A percentile compares a stretch with the other conserved stretches of the same genome.
Evolutionary conservation across 352 stramenopile genomes (phyloP).

Genomic region (Globisporangium carolinianum): DNA sequence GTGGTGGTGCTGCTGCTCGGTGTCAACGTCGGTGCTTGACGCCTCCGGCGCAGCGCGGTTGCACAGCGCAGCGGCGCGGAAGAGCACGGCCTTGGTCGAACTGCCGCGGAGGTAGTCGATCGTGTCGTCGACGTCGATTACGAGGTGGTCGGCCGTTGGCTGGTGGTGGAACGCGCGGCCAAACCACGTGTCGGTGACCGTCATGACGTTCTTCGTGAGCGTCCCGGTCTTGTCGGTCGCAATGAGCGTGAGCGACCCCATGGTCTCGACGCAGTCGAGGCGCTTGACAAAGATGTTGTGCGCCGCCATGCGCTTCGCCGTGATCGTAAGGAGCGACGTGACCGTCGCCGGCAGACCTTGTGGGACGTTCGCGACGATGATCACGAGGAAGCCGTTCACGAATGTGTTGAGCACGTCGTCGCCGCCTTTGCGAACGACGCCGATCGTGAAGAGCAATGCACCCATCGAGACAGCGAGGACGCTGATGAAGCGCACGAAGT

Average conservation of each 20-base stretch:
- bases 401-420: conserved; percentile 33
- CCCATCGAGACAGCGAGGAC: conserved; percentile 27
- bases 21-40: background rate
- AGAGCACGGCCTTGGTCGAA: conserved; percentile 24
- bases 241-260: conserved; percentile 85
- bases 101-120: conserved; percentile 21
- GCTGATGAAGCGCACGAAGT: conserved; percentile 41
- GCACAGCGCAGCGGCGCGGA: conserved; percentile 28
- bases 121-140: conserved; percentile 27
- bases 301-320: conserved; percentile 63
- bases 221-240: conserved; percentile 93
- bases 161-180: conserved; percentile 27
- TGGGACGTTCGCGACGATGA: conserved; percentile 64
- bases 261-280: conserved; percentile 84
- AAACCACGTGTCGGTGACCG: conserved; percentile 37
- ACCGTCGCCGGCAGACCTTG: conserved; percentile 90
- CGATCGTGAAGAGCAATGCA: conserved; percentile 22
- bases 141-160: conserved; percentile 15
- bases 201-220: conserved; percentile 77
- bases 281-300: conserved; percentile 88
- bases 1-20: background rate
- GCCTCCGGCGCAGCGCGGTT: conserved; percentile 26
- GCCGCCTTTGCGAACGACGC: conserved; percentile 25
- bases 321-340: conserved; percentile 84
- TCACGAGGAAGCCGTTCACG: conserved; percentile 40